Conservation (phyloP, 1,284 basidiomycete species). For the Cryptococcus jaspeensis region DNA sequence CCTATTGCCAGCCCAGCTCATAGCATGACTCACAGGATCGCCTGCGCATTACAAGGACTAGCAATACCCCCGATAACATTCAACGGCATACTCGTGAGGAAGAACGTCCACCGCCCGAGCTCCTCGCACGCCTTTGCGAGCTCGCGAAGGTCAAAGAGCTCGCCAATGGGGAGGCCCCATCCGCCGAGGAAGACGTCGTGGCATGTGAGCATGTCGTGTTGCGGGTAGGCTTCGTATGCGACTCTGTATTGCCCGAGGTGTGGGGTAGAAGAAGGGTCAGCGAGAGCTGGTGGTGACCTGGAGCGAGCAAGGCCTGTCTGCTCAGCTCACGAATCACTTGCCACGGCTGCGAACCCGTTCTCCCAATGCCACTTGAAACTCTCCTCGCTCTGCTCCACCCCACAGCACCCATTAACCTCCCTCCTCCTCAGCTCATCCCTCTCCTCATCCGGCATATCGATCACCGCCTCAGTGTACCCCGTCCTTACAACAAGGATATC, state of each 20-base stretch:
- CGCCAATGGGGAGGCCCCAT: conserved; percentile 50
- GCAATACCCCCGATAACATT: conserved; percentile 53
- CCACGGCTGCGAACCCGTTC: conserved; percentile 53
- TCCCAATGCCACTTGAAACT: conserved; percentile 52
- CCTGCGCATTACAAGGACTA: conserved; percentile 52
- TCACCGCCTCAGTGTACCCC: conserved; percentile 48
- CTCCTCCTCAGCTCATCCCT: conserved; percentile 18
- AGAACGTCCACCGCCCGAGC: conserved; percentile 49
- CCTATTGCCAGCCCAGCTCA: no score
- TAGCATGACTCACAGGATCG: conserved; percentile 42
- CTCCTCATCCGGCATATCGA: conserved; percentile 27
- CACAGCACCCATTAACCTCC: conserved; percentile 22
- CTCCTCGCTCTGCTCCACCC: conserved; percentile 38
- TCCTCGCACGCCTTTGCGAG: conserved; percentile 42
- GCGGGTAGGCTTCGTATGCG: conserved; percentile 36
- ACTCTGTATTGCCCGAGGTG: conserved; percentile 27
- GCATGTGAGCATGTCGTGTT: conserved; percentile 10
- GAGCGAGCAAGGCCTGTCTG: no score
- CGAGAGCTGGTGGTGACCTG: background rate
- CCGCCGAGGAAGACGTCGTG: conserved; percentile 43
- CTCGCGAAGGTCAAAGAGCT: conserved; percentile 52
- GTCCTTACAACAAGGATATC: conserved; percentile 50
- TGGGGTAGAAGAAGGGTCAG: no score
- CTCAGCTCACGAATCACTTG: conserved; percentile 46
- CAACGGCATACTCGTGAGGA: conserved; percentile 49